Percentiles rank a stretch among this genome's conserved stretches.
Conservation (phyloP, 2,329 filamentous ascomycete genomes). For the Zopfia rhizophila region DNA sequence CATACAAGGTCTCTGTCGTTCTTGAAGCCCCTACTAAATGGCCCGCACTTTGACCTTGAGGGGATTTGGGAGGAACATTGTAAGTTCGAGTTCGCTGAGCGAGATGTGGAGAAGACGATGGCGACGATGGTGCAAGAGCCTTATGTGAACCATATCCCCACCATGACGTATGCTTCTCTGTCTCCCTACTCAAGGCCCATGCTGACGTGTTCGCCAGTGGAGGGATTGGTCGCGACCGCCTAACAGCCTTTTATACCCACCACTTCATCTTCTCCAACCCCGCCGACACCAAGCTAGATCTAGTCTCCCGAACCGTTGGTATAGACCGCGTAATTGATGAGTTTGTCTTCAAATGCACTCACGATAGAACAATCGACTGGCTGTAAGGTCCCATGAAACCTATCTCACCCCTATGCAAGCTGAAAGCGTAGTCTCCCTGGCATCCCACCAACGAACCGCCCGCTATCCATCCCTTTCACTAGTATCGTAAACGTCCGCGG, state of each 20-base stretch:
- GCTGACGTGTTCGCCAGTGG: conserved; percentile 58
- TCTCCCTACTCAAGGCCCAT: neutral
- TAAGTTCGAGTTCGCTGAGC: conserved; percentile 73
- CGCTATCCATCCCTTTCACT: conserved; percentile 70
- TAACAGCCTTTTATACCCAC: conserved; percentile 75
- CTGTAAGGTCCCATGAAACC: conserved; percentile 65
- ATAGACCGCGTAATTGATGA: conserved; percentile 70
- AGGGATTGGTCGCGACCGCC: conserved; percentile 71
- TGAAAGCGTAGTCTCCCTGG: conserved; percentile 32
- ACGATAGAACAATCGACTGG: conserved; percentile 46
- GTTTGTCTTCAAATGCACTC: conserved; percentile 48
- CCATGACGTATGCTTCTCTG: conserved; percentile 58
- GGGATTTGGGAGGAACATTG: conserved; percentile 84
- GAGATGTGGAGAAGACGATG: conserved; percentile 78
- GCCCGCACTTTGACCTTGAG: conserved; percentile 79
- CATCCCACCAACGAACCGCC: conserved; percentile 42
- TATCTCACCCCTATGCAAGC: conserved; percentile 57
- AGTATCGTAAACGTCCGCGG: conserved; percentile 74
- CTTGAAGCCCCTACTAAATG: conserved; percentile 70
- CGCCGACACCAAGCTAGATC: conserved; percentile 71
- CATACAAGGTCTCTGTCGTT: conserved; percentile 75
- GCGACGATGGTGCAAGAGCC: conserved; percentile 82
- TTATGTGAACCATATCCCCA: conserved; percentile 82
- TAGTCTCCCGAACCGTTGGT: conserved; percentile 77
- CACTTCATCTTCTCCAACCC: conserved; percentile 82